Evolutionary conservation across 192 early-diverging fungal species (phyloP).

Genomic region (Coemansia sp.): DNA sequence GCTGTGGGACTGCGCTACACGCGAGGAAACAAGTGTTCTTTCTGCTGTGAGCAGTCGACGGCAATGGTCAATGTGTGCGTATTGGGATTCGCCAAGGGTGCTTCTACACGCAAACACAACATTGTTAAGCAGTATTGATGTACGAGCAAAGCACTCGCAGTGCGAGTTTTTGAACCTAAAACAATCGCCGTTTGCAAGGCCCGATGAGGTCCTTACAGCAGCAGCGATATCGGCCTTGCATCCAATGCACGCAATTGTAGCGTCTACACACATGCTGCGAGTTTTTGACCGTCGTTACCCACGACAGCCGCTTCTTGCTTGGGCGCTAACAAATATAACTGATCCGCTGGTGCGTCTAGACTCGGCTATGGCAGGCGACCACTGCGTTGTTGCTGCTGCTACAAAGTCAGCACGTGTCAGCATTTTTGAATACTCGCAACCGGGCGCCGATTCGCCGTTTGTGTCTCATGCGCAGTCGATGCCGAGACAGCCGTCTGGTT

Average conservation of each 20-base stretch:
- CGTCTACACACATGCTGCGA: conserved; percentile 35
- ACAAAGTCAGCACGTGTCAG: background rate
- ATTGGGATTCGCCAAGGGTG: conserved; percentile 39
- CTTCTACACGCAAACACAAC: conserved; percentile 30
- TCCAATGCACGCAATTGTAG: conserved; percentile 37
- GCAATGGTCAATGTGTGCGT: conserved; percentile 45
- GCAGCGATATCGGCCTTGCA: conserved; percentile 26
- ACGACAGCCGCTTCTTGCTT: conserved; percentile 33
- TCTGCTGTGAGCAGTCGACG: background rate
- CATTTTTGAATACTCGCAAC: conserved; percentile 29
- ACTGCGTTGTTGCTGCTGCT: conserved; percentile 17
- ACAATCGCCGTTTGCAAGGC: conserved; percentile 17
- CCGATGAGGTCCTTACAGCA: conserved; percentile 29
- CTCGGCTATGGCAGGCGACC: conserved; percentile 12
- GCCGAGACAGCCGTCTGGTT: conserved; percentile 2
- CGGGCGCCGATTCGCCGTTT: conserved; percentile 23
- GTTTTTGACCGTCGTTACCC: conserved; percentile 43
- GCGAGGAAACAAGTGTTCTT: conserved; percentile 1
- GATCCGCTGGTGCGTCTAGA: conserved; percentile 32
- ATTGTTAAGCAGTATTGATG: conserved; percentile 20
- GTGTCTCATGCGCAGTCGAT: conserved; percentile 24
- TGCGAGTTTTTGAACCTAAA: conserved; percentile 10
- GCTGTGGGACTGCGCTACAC: conserved; percentile 35
- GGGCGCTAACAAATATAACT: conserved; percentile 9
- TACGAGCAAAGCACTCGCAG: conserved; percentile 9